phyloP scores from a whole-genome alignment of 2,329 filamentous ascomycete genomes.

The Mycogone perniciosa region DNA sequence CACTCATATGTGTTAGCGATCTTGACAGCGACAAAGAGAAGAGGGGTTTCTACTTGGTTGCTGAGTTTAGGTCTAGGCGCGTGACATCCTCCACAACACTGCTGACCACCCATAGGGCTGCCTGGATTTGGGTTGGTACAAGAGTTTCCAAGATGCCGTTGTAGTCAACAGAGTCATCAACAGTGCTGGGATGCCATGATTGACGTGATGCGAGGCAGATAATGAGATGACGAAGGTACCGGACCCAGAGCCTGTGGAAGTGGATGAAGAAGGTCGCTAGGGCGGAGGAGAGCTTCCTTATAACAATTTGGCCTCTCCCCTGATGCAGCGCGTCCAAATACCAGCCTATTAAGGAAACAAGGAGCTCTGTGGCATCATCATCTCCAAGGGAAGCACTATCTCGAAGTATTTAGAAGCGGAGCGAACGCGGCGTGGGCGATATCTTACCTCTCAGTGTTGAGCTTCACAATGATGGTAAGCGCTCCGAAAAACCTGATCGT shows the following conservation, averaged over 20 bases:
- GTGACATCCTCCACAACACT: constrained; percentile 31
- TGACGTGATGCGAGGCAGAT: constrained; percentile 43
- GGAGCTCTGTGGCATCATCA: constrained; percentile 51
- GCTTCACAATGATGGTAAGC: constrained; percentile 86
- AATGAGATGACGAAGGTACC: constrained; percentile 54
- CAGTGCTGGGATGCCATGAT: constrained; percentile 15
- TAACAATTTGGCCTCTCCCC: constrained; percentile 53
- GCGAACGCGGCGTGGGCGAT: background rate
- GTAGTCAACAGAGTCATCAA: constrained; percentile 32
- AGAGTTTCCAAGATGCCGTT: constrained; percentile 43
- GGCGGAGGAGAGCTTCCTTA: constrained; percentile 70
- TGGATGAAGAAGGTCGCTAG: constrained; percentile 70
- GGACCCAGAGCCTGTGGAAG: constrained; percentile 61
- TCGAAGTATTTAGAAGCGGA: background rate
- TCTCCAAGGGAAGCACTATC: constrained; percentile 45
- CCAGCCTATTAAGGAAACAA: constrained; percentile 57
- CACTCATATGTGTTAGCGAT: constrained; percentile 21
- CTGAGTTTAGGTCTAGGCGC: constrained; percentile 58
- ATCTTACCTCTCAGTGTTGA: constrained; percentile 77
- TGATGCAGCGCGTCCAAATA: constrained; percentile 48
- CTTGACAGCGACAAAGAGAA: constrained; percentile 23
- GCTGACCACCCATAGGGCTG: constrained; percentile 56
- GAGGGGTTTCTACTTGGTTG: constrained; percentile 43
- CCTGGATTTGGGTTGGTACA: constrained; percentile 42
- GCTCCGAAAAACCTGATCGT: constrained; percentile 89